Conservation (phyloP, 2,329 filamentous ascomycete species). For the Apiospora malaysiana region DNA sequence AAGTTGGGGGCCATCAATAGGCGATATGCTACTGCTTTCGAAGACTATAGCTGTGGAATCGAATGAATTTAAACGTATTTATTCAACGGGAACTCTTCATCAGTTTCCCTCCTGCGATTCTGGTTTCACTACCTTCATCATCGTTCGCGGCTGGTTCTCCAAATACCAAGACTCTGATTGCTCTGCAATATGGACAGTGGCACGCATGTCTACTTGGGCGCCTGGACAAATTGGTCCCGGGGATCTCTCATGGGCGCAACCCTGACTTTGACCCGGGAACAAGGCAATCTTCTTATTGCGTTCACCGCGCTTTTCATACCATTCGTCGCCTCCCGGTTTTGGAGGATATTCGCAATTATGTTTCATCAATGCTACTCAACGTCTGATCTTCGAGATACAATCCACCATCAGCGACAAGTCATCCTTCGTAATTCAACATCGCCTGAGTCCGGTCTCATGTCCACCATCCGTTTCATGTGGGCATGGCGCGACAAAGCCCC, state of each 20-base stretch:
- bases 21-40: too few relatives aligned
- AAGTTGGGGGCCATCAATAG: too few relatives aligned
- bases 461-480: constrained; percentile 21
- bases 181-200: neutral
- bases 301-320: constrained; percentile 30
- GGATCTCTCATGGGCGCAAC: constrained; percentile 25
- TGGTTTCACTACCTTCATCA: too few relatives aligned
- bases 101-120: too few relatives aligned
- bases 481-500: neutral
- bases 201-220: neutral
- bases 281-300: constrained; percentile 26
- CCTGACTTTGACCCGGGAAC: constrained; percentile 20
- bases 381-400: neutral
- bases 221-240: neutral
- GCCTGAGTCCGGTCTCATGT: constrained; percentile 23
- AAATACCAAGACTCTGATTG: neutral
- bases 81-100: too few relatives aligned
- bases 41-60: too few relatives aligned
- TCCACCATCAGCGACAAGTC: constrained; percentile 29
- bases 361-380: constrained; percentile 26
- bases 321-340: constrained; percentile 28
- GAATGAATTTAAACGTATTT: too few relatives aligned
- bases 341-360: constrained; percentile 26
- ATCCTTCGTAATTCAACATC: constrained; percentile 29
- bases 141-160: too few relatives aligned